These are phyloP conservation scores for Golubevia pallescens DNA, from an alignment of 1,284 basidiomycete species.

Conservation along the genomic window DNA sequence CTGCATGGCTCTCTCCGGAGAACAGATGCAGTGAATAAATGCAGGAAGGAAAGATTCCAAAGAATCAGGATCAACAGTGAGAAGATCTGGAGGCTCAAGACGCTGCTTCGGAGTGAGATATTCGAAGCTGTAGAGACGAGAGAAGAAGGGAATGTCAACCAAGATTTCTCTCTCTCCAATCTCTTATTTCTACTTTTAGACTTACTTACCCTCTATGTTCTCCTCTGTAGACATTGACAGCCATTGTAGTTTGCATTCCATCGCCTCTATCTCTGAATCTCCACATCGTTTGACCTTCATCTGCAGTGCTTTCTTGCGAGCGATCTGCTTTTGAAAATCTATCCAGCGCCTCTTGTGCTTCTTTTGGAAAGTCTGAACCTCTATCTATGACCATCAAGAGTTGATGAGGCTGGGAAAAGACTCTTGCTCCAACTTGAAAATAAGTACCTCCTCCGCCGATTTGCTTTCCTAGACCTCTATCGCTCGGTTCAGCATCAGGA, in stretches of 20 bases:
- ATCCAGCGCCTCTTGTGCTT: slow-evolving; percentile 3
- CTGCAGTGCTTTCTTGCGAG: background rate
- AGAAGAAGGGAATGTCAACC: background rate
- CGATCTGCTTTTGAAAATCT: background rate
- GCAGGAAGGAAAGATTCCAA: slow-evolving; percentile 1
- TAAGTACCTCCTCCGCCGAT: slow-evolving; percentile 17
- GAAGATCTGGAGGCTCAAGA: slow-evolving; percentile 14
- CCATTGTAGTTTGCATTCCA: slow-evolving; percentile 9
- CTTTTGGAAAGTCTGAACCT: slow-evolving; percentile 10
- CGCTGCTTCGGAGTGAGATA: slow-evolving; percentile 18
- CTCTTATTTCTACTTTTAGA: background rate
- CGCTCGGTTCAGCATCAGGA: slow-evolving; percentile 4
- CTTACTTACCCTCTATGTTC: slow-evolving; percentile 11
- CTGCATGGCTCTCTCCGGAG: slow-evolving; percentile 8
- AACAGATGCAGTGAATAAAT: slow-evolving; percentile 16
- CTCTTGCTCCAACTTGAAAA: slow-evolving; percentile 13
- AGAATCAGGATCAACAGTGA: background rate
- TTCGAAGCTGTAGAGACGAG: slow-evolving; percentile 7
- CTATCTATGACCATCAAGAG: slow-evolving; percentile 15
- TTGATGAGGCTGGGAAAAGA: slow-evolving; percentile 9
- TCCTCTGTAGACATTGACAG: slow-evolving; percentile 16
- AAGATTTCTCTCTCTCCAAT: no score
- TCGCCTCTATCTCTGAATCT: slow-evolving; percentile 11
- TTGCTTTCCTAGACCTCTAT: slow-evolving; percentile 6
- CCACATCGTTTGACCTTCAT: no score